Evolutionary conservation across 1,284 basidiomycete species (phyloP).

Genomic region (Coniferiporia weirii): DNA sequence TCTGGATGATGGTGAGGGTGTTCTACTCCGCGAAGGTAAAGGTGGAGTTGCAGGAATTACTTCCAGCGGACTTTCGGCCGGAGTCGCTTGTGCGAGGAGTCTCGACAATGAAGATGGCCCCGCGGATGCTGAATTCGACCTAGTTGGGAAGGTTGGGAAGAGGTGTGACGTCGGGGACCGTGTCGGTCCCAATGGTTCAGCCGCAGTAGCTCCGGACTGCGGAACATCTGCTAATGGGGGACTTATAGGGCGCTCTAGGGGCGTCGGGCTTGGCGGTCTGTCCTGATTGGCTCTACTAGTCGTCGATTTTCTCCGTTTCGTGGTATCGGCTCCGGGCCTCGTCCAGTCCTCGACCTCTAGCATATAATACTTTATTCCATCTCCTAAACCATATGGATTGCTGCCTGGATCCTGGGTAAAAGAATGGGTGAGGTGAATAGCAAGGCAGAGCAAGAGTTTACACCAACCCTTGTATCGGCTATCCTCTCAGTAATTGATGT

Average conservation of each 20-base stretch:
- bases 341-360: conserved; percentile 93
- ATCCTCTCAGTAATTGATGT: conserved; percentile 83
- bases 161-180: conserved; percentile 19
- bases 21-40: conserved; percentile 6
- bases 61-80: conserved; percentile 12
- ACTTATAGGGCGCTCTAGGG: conserved; percentile 19
- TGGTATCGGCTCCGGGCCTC: conserved; percentile 50
- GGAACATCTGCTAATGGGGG: conserved; percentile 8
- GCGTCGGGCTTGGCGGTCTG: conserved; percentile 17
- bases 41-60: conserved; percentile 16
- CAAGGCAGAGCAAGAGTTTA: not conserved
- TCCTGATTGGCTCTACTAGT: conserved; percentile 35
- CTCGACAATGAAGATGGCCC: conserved; percentile 18
- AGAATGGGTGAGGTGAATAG: conserved; percentile 17
- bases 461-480: conserved; percentile 69
- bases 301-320: conserved; percentile 49
- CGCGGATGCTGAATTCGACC: conserved; percentile 18
- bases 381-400: conserved; percentile 77
- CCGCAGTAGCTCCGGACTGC: conserved; percentile 11
- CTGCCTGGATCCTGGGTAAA: conserved; percentile 56
- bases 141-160: conserved; percentile 18
- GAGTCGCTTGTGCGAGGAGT: conserved; percentile 17
- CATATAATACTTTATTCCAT: conserved; percentile 90
- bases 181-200: conserved; percentile 18
- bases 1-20: conserved; percentile 11